Percentiles rank a stretch among this genome's conserved stretches.
Evolutionary conservation across 139 green algal species (phyloP).

Genomic region (Asterochloris sp.): DNA sequence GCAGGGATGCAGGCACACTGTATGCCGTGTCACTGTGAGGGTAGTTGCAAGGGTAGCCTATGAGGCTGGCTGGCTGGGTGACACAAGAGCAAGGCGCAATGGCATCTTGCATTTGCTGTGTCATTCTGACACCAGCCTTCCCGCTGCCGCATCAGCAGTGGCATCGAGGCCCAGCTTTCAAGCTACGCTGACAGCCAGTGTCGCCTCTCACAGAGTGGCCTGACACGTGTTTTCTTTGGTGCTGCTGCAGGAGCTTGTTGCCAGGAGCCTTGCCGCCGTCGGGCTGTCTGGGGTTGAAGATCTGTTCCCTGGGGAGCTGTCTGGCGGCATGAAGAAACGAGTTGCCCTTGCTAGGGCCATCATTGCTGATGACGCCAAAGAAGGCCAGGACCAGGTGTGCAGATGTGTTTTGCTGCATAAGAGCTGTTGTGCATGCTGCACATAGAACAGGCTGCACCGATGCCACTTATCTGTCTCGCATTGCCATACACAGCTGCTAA

Average conservation of each 20-base stretch:
- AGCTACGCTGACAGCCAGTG: neutral
- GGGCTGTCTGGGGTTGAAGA: slow-evolving; percentile 88
- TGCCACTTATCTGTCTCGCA: neutral
- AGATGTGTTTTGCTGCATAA: neutral
- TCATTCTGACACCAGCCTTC: no score
- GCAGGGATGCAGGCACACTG: no score
- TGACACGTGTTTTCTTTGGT: neutral
- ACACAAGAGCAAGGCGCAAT: no score
- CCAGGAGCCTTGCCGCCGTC: slow-evolving; percentile 78
- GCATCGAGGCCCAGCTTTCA: neutral
- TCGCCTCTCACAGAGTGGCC: neutral
- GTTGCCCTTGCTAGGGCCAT: slow-evolving; percentile 92
- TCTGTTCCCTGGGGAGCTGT: slow-evolving; percentile 89
- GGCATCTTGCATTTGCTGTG: no score
- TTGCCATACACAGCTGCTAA: neutral
- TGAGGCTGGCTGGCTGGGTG: no score
- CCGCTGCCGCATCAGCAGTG: neutral
- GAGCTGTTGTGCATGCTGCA: neutral
- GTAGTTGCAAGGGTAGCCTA: no score
- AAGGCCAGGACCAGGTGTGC: slow-evolving; percentile 45
- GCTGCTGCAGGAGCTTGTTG: slow-evolving; percentile 56
- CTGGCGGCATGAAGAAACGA: slow-evolving; percentile 98
- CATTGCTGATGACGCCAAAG: slow-evolving; percentile 43
- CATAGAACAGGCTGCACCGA: neutral
- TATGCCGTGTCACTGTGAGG: no score